These are phyloP conservation scores for Starmerella riodocensis DNA, from an alignment of 805 yeast genomes.

Conservation along the genomic window DNA sequence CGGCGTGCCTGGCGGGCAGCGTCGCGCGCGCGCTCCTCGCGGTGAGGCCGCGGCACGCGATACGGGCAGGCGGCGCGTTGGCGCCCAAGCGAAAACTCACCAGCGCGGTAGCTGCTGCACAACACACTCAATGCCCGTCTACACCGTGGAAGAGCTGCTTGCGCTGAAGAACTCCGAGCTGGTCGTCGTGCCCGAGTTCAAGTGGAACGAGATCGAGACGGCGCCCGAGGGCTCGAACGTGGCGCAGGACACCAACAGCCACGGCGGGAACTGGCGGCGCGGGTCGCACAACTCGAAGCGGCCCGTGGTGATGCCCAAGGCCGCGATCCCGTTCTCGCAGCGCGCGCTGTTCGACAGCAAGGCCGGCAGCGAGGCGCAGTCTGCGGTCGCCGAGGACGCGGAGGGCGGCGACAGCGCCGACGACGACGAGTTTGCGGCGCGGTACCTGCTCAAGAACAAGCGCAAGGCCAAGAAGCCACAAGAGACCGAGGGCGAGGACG, in stretches of 20 bases:
- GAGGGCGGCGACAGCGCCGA: conserved; percentile 22
- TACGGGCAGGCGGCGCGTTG: no score
- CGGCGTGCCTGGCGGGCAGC: no score
- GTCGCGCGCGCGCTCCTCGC: no score
- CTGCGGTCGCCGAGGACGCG: conserved; percentile 4
- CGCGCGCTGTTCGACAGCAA: conserved; percentile 13
- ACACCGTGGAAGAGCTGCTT: conserved; percentile 22
- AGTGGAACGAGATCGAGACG: conserved; percentile 21
- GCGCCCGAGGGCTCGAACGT: conserved; percentile 10
- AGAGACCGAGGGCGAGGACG: conserved; percentile 10
- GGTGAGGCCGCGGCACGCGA: no score
- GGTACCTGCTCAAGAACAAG: conserved; percentile 19
- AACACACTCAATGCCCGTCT: conserved; percentile 23
- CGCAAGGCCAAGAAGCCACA: conserved; percentile 8
- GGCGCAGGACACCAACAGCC: conserved; percentile 2
- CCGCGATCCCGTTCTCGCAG: conserved; percentile 20
- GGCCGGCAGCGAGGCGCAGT: conserved; percentile 2
- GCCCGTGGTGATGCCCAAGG: conserved; percentile 19
- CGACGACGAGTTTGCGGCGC: conserved; percentile 25
- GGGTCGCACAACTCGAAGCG: conserved; percentile 18
- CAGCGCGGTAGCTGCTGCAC: no score
- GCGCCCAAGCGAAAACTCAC: neutral
- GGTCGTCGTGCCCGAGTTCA: conserved; percentile 24
- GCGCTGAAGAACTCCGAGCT: conserved; percentile 22
- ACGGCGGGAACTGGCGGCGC: conserved; percentile 13